Percentiles rank a stretch among this genome's conserved stretches.
These are phyloP conservation scores for Simplicillium aogashimaense DNA, from an alignment of 2,329 filamentous ascomycete species.

Conservation along the genomic window DNA sequence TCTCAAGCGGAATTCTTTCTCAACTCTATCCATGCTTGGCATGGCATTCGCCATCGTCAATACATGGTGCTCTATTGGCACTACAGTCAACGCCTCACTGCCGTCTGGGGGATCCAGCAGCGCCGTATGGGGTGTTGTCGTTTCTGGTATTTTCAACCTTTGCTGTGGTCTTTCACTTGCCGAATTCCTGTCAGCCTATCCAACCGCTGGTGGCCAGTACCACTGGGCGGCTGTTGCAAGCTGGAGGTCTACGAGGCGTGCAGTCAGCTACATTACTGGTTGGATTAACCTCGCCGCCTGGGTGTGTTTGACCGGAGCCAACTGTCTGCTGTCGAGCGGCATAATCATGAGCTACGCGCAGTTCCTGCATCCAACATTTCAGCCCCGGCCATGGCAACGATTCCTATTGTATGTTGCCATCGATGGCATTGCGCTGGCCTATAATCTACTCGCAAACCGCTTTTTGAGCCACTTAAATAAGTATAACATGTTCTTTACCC, in stretches of 20 bases:
- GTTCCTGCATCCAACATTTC: conserved; percentile 44
- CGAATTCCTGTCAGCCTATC: conserved; percentile 53
- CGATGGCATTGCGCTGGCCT: conserved; percentile 44
- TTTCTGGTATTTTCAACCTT: conserved; percentile 52
- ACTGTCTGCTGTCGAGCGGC: conserved; percentile 51
- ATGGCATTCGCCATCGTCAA: conserved; percentile 26
- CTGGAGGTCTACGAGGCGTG: conserved; percentile 44
- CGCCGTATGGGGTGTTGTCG: conserved; percentile 55
- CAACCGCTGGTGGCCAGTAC: conserved; percentile 44
- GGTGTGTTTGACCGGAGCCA: conserved; percentile 54
- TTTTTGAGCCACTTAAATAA: conserved; percentile 52
- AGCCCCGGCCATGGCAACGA: conserved; percentile 50
- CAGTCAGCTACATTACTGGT: conserved; percentile 56
- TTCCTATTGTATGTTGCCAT: conserved; percentile 57
- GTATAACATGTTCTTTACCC: conserved; percentile 55
- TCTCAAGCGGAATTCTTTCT: conserved; percentile 26
- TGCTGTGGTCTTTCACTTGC: conserved; percentile 55
- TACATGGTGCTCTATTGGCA: conserved; percentile 26
- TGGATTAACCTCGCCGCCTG: conserved; percentile 59
- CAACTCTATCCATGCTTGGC: conserved; percentile 24
- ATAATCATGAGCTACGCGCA: conserved; percentile 52
- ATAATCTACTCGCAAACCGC: conserved; percentile 45
- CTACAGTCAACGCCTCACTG: conserved; percentile 30
- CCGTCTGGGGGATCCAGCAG: conserved; percentile 55
- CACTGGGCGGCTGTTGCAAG: conserved; percentile 56